Conservation (phyloP, 2,329 filamentous ascomycete species). For the Cryoendolithus antarcticus region DNA sequence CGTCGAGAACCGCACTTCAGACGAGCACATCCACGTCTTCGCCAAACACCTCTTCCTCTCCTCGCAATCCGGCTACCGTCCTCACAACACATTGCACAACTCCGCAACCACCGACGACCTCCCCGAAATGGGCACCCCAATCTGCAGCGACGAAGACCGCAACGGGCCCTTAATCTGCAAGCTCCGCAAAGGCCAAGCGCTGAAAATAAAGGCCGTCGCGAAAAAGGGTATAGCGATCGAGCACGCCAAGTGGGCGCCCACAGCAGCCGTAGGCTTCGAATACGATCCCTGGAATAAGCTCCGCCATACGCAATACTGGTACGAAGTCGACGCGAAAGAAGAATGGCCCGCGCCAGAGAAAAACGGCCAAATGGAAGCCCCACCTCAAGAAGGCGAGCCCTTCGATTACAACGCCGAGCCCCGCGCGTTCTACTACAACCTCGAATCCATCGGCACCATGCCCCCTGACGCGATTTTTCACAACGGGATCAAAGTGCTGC, state of each 20-base stretch:
- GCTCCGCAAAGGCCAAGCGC: slow-evolving; percentile 75
- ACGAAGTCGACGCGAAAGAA: slow-evolving; percentile 55
- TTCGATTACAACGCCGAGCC: slow-evolving; percentile 89
- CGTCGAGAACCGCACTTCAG: slow-evolving; percentile 55
- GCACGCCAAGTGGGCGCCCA: slow-evolving; percentile 95
- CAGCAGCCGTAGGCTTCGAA: slow-evolving; percentile 85
- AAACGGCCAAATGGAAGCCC: slow-evolving; percentile 69
- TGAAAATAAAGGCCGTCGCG: slow-evolving; percentile 81
- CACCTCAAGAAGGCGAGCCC: slow-evolving; percentile 65
- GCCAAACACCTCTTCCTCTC: slow-evolving; percentile 70
- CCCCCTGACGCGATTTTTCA: slow-evolving; percentile 84
- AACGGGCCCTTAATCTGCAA: slow-evolving; percentile 82
- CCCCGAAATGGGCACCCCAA: slow-evolving; percentile 51
- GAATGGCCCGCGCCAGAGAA: slow-evolving; percentile 23
- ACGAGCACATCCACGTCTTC: slow-evolving; percentile 88
- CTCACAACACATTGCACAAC: slow-evolving; percentile 84
- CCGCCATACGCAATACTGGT: slow-evolving; percentile 87
- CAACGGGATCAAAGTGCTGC: slow-evolving; percentile 75
- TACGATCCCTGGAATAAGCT: slow-evolving; percentile 98
- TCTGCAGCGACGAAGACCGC: slow-evolving; percentile 71
- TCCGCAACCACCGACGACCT: slow-evolving; percentile 57
- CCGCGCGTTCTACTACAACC: slow-evolving; percentile 72
- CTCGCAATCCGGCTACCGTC: slow-evolving; percentile 46
- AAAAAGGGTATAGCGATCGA: slow-evolving; percentile 99
- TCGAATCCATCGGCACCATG: slow-evolving; percentile 78